Evolutionary conservation across 164 flowering plant genomes (phyloP).

Genomic region (Warburgia ugandensis): DNA sequence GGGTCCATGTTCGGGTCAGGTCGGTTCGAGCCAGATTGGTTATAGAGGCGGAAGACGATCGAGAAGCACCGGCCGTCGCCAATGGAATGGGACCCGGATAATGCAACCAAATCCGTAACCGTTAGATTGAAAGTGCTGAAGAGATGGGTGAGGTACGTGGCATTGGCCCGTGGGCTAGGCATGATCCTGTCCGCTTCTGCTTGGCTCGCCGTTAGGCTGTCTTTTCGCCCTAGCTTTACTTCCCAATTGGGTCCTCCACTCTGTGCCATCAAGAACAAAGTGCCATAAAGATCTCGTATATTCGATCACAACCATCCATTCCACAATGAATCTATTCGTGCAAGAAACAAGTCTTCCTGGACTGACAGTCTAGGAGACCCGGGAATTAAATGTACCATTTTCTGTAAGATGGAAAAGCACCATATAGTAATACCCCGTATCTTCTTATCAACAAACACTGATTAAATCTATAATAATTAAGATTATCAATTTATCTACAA

Average conservation of each 20-base stretch:
- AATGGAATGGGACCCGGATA: conserved; percentile 91
- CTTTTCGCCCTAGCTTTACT: conserved; percentile 69
- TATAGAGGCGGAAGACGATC: conserved; percentile 73
- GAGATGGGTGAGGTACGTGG: conserved; percentile 50
- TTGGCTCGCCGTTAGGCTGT: conserved; percentile 79
- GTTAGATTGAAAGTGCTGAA: conserved; percentile 61
- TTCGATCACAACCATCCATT: too few relatives aligned
- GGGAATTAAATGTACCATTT: too few relatives aligned
- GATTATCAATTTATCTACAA: background rate
- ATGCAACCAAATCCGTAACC: conserved; percentile 70
- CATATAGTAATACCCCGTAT: too few relatives aligned
- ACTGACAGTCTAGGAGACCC: too few relatives aligned
- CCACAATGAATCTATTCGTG: too few relatives aligned
- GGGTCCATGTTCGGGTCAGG: conserved; percentile 83
- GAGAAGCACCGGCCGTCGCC: conserved; percentile 87
- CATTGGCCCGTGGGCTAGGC: conserved; percentile 92
- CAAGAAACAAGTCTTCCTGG: too few relatives aligned
- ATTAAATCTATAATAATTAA: too few relatives aligned
- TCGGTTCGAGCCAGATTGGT: conserved; percentile 72
- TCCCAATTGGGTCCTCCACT: conserved; percentile 90
- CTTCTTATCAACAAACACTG: too few relatives aligned
- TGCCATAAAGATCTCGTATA: too few relatives aligned
- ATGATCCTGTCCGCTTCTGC: conserved; percentile 65
- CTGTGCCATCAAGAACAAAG: conserved; percentile 21
- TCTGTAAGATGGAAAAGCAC: too few relatives aligned